Evolutionary conservation across 176 grass and related monocot genomes (phyloP).

Genomic region (Lolium rigidum): DNA sequence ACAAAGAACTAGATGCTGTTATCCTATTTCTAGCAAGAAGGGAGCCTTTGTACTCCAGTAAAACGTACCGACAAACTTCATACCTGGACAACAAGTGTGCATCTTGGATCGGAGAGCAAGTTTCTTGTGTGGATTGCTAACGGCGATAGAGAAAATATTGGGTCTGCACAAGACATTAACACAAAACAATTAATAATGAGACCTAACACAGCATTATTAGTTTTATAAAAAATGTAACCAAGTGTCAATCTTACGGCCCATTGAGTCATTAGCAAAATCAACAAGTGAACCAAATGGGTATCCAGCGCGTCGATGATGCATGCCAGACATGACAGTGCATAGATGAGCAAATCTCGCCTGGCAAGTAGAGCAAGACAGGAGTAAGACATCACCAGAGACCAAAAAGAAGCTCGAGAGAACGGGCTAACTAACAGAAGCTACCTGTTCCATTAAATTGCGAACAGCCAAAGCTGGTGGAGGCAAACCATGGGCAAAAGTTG

Average conservation of each 20-base stretch:
- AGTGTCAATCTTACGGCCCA: constrained; percentile 81
- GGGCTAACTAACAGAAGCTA: constrained; percentile 30
- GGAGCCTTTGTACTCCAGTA: neutral
- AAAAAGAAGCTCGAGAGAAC: neutral
- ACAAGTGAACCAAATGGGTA: constrained; percentile 99
- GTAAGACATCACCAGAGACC: neutral
- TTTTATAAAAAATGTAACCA: constrained; percentile 20
- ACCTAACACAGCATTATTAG: neutral
- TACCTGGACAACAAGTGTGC: constrained; percentile 98
- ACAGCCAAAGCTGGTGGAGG: constrained; percentile 94
- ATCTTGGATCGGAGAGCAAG: constrained; percentile 90
- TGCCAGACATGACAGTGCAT: constrained; percentile 94
- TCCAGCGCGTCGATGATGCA: constrained; percentile 90
- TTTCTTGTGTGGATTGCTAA: constrained; percentile 97
- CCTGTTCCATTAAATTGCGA: constrained; percentile 98
- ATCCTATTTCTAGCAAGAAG: constrained; percentile 5
- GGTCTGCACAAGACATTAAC: constrained; percentile 57
- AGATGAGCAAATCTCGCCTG: constrained; percentile 95
- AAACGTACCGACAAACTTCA: constrained; percentile 23
- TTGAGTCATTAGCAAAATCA: constrained; percentile 88
- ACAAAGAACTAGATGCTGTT: neutral
- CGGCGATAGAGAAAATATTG: constrained; percentile 94
- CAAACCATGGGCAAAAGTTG: constrained; percentile 87
- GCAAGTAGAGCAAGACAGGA: constrained; percentile 22
- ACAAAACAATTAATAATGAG: constrained; percentile 2